Evolutionary conservation across 352 stramenopile genomes (phyloP), one percentile per base, ranked within the genome.

Genomic region (Pythium folliculosum): DNA sequence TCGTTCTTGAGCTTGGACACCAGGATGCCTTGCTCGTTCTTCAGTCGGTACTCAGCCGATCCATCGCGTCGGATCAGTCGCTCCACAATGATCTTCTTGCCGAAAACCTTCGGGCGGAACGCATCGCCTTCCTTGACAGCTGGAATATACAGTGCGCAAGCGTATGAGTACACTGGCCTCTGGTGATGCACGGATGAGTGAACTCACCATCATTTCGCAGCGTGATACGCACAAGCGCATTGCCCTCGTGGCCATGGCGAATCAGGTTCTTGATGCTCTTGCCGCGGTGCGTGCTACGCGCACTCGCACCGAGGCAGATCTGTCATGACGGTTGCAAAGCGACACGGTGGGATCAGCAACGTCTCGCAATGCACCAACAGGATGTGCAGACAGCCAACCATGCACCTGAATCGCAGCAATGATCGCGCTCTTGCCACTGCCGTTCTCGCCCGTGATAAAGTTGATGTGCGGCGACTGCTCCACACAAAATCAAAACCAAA

Each of bases 221-320:
- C 0, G 95, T 98, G 27, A 99, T 97, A 1, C 91, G 82, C 23
- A 99, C 80, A 30, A 97, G 81, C n/a, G 89, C 89, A 50, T 91
- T 85, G 37, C 81, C 82, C 1, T 96, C 82, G 60, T 90, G 75
- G 45, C 94, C 93, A 60, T 98, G 95, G 2, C 97, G 89, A 32
- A 99, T 98, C 21, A 99, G 76, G 67, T 98, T 96, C 65, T 96
- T 97, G 17, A 99, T 85, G 55, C 94, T 99, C 40, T 97, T 95
- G 30, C 95, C 97, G 22, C 97, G 88, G 67, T 99, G 90, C 0
- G 97, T 99, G 19, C 82, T 87, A 17, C 90, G 79, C 22, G 97
- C 97, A 49, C 87, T 96, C 3, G 96, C 95, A 0, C 97, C 97
- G 0, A 99, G 73, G 71, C 96, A 99, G 49, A 99, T 98, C 81